Evolutionary conservation across 306 rosid genomes (phyloP).

Genomic region (Citrullus amarus): DNA sequence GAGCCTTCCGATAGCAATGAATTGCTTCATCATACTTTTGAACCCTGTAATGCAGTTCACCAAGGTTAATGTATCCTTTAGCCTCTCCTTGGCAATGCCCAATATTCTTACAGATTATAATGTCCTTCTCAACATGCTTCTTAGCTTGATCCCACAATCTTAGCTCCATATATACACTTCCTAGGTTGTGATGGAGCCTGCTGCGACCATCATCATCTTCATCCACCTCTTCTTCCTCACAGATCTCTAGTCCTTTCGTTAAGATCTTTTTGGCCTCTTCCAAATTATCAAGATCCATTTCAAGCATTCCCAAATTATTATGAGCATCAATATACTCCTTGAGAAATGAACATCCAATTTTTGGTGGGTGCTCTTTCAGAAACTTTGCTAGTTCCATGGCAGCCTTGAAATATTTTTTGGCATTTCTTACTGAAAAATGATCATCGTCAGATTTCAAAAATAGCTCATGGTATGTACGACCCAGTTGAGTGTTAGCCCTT

Average conservation of each 20-base stretch:
- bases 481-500: constrained; percentile 80
- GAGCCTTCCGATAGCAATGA: constrained; percentile 49
- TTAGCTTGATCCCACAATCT: constrained; percentile 64
- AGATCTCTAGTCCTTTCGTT: constrained; percentile 43
- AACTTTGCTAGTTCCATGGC: constrained; percentile 60
- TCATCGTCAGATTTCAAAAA: constrained; percentile 44
- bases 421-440: constrained; percentile 46
- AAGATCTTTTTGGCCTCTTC: constrained; percentile 52
- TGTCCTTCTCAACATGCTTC: constrained; percentile 54
- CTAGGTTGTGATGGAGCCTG: constrained; percentile 90
- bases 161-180: constrained; percentile 58
- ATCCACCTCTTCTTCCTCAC: constrained; percentile 71
- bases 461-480: constrained; percentile 71
- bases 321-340: constrained; percentile 76
- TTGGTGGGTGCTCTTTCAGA: constrained; percentile 52
- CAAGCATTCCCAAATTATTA: constrained; percentile 84
- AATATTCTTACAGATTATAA: constrained; percentile 54
- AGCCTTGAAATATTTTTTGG: constrained; percentile 61
- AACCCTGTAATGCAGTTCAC: constrained; percentile 56
- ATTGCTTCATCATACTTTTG: constrained; percentile 63
- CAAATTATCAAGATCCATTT: constrained; percentile 67
- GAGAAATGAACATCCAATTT: constrained; percentile 28
- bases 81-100: constrained; percentile 86
- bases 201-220: constrained; percentile 55
- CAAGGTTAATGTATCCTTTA: constrained; percentile 76